Conservation (phyloP, 2,329 filamentous ascomycete genomes). For the Corinectria fuckeliana region DNA sequence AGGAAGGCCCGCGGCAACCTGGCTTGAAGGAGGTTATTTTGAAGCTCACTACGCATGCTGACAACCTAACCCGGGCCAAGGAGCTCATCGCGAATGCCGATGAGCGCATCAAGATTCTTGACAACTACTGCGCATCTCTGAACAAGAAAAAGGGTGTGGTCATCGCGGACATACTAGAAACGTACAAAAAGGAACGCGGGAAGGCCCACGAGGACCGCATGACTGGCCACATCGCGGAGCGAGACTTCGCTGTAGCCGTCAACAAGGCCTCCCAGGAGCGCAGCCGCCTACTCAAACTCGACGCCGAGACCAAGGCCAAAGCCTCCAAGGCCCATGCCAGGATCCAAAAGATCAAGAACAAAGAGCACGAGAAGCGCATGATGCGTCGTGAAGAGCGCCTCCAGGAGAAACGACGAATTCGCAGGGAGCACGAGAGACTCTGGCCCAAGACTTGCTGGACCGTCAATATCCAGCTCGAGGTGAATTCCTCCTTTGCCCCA, state of each 20-base stretch:
- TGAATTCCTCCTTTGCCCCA: slow-evolving; percentile 47
- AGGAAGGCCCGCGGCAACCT: slow-evolving; percentile 33
- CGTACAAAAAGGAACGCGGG: slow-evolving; percentile 52
- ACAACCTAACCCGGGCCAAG: slow-evolving; percentile 28
- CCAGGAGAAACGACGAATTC: slow-evolving; percentile 53
- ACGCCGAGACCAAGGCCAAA: slow-evolving; percentile 40
- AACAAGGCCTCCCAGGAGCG: slow-evolving; percentile 43
- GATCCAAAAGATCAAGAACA: slow-evolving; percentile 44
- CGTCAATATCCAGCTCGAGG: slow-evolving; percentile 59
- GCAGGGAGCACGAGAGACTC: slow-evolving; percentile 51
- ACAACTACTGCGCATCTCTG: slow-evolving; percentile 48
- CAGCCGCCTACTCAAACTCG: slow-evolving; percentile 35
- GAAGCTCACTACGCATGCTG: slow-evolving; percentile 40
- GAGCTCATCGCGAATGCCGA: slow-evolving; percentile 35
- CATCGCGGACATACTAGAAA: slow-evolving; percentile 47
- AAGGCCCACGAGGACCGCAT: slow-evolving; percentile 51
- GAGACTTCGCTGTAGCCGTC: slow-evolving; percentile 44
- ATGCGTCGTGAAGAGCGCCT: slow-evolving; percentile 45
- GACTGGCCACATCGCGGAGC: slow-evolving; percentile 39
- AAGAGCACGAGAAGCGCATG: slow-evolving; percentile 43
- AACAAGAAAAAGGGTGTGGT: slow-evolving; percentile 42
- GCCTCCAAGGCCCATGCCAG: slow-evolving; percentile 42
- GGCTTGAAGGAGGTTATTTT: slow-evolving; percentile 36
- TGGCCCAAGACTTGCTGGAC: slow-evolving; percentile 59
- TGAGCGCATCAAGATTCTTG: slow-evolving; percentile 50